Base-by-base conservation (phyloP, 371 early-diverging fungal species). In the Mortierella sp. region DNA sequence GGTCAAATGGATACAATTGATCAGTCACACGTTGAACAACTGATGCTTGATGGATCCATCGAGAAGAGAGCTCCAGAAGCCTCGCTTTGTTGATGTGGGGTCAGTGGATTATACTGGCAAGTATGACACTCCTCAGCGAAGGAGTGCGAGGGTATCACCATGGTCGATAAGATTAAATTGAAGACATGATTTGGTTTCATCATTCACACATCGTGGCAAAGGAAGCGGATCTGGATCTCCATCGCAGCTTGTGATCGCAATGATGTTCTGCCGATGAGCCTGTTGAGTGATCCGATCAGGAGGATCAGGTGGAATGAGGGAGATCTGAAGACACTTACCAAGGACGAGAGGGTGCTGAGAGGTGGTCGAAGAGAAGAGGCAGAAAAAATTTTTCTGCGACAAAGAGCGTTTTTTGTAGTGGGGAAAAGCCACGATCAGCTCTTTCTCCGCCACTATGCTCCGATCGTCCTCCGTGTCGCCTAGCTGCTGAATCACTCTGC, bases 101-200 rank as follows among this genome's bases (percentile, higher is more conserved):
- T 78, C 79, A 78, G 79, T 67, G 64, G 61, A 51, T 64, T 71
- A 78, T 78, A 78, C 79, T 78, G 79, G 79, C 79, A 47, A 78
- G 79, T 78, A 78, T 78, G 63, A 71, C 79, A 63, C 72, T 71
- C 79, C 79, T 78, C 79, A 78, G 79, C 79, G 79, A 78, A 78
- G 79, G 79, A 71, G 67, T 60, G 71, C 45, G 58, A 60, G 34
- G 45, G 62, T 77, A 60, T 77, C 78, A 61, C 71, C 77, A 76
- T 76, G 70, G 70, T 76, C 77, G 77, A 76, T 76, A 76, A 76
- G 77, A 70, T 69, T 53, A 70, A 69, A 55, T 70, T 7, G 71
- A 69, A 70, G 65, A 69, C 63, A 70, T 64, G 52, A 12, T 58
- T 50, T 63, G 48, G 54, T 61, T 67, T 71, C 74, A 73, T 73